Conservation (phyloP, 1,284 basidiomycete genomes). For the Heliocybe sulcata region DNA sequence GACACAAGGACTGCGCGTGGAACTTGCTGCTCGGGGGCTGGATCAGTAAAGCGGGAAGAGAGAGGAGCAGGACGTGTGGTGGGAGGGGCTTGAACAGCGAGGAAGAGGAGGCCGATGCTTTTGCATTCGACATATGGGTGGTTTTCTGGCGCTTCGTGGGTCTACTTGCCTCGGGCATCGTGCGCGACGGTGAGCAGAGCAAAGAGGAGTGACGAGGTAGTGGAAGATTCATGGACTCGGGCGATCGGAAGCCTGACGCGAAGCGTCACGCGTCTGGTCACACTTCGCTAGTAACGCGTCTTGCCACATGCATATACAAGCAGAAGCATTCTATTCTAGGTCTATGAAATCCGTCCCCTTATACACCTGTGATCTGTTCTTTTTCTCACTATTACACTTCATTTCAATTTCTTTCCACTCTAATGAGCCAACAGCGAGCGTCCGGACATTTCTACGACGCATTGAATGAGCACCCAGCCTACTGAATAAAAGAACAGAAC, state of each 20-base stretch:
- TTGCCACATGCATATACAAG: too few relatives aligned
- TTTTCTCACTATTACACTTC: background rate
- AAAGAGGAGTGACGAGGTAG: too few relatives aligned
- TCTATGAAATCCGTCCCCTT: background rate
- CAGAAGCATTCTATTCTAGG: background rate
- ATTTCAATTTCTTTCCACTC: too few relatives aligned
- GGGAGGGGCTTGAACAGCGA: slow-evolving; percentile 29
- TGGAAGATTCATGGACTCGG: too few relatives aligned
- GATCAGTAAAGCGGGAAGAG: slow-evolving; percentile 48
- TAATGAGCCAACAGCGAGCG: slow-evolving; percentile 36
- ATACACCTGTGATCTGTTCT: background rate
- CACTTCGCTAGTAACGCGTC: background rate
- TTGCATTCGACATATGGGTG: background rate
- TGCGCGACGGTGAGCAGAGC: background rate
- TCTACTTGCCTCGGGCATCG: background rate
- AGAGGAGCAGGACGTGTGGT: slow-evolving; percentile 43
- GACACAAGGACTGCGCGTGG: slow-evolving; percentile 43
- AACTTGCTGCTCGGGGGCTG: slow-evolving; percentile 54
- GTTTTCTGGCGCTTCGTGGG: background rate
- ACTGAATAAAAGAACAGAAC: slow-evolving; percentile 12
- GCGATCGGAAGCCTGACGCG: too few relatives aligned
- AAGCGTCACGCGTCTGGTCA: background rate
- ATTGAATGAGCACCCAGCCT: slow-evolving; percentile 6
- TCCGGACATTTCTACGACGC: slow-evolving; percentile 45
- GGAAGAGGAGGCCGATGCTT: background rate